A percentile compares a stretch with the other conserved stretches of the same genome.
Conservation (phyloP, 2,329 filamentous ascomycete species). For the Rutstroemia sp. region DNA sequence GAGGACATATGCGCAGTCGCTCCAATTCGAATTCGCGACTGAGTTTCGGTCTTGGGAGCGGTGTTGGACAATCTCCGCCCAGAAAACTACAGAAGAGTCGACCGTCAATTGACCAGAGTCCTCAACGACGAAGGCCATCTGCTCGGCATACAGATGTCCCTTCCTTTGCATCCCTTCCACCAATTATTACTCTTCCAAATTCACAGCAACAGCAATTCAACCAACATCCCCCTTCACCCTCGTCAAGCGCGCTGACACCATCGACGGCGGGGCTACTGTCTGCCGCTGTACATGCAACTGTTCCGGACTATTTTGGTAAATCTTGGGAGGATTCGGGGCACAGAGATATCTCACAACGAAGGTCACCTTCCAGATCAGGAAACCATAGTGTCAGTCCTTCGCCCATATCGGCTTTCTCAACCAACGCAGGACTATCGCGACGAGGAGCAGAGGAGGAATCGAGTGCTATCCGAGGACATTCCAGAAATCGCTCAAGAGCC, state of each 20-base stretch:
- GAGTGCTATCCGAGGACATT: conserved; percentile 30
- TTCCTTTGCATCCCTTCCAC: conserved; percentile 19
- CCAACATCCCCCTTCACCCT: conserved; percentile 20
- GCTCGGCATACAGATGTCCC: conserved; percentile 14
- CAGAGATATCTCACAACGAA: conserved; percentile 20
- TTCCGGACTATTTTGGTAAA: conserved; percentile 27
- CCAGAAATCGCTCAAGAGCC: conserved; percentile 39
- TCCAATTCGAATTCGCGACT: conserved; percentile 9
- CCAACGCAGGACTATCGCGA: conserved; percentile 3
- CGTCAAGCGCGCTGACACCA: conserved; percentile 23
- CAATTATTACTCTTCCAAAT: conserved; percentile 27
- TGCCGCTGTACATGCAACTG: conserved; percentile 24
- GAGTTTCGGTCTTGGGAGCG: conserved; percentile 22
- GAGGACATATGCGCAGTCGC: conserved; percentile 4
- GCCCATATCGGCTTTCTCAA: conserved; percentile 13
- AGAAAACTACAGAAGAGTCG: conserved; percentile 23
- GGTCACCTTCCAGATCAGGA: conserved; percentile 17
- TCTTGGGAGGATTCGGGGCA: conserved; percentile 24
- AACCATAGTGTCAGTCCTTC: conserved; percentile 16
- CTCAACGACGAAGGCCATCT: conserved; percentile 13
- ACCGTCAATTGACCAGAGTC: conserved; percentile 18
- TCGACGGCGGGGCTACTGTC: conserved; percentile 29
- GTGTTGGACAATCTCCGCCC: conserved; percentile 13
- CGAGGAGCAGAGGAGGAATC: conserved; percentile 12
- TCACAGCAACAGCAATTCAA: conserved; percentile 18